A percentile compares a stretch with the other conserved stretches of the same genome.
Conservation (phyloP, 1,139 yeast species). For the Yamadazyma spencermartinsiae region DNA sequence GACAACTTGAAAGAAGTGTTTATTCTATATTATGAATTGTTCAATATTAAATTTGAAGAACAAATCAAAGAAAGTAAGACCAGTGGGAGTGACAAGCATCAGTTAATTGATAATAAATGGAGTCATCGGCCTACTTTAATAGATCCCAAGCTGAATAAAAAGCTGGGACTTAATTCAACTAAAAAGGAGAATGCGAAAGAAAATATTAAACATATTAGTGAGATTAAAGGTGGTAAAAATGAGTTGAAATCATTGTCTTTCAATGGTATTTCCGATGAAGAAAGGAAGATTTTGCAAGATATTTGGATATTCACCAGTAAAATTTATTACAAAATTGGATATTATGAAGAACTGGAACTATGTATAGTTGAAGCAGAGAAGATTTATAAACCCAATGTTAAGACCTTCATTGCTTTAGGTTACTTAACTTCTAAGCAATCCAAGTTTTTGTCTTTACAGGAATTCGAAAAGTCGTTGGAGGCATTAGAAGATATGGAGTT, state of each 20-base stretch:
- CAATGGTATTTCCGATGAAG: conserved; percentile 12
- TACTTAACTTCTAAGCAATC: conserved; percentile 41
- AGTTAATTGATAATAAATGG: conserved; percentile 30
- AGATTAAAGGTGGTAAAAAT: conserved; percentile 8
- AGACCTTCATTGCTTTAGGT: conserved; percentile 58
- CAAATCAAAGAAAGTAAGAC: conserved; percentile 12
- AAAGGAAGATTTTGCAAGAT: conserved; percentile 48
- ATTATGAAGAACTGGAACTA: conserved; percentile 62
- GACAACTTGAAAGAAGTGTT: conserved; percentile 70
- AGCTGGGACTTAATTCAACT: conserved; percentile 7
- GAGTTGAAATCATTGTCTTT: conserved; percentile 8
- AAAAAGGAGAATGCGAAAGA: conserved; percentile 22
- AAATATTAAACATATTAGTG: conserved; percentile 22
- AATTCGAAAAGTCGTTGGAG: conserved; percentile 69
- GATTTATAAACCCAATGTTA: conserved; percentile 48
- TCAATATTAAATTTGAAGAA: conserved; percentile 32
- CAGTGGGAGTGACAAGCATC: conserved; percentile 10
- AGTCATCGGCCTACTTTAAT: conserved; percentile 50
- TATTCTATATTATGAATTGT: conserved; percentile 56
- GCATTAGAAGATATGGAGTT: conserved; percentile 23
- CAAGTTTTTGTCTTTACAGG: conserved; percentile 56
- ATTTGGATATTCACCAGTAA: conserved; percentile 78
- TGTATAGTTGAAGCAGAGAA: conserved; percentile 74
- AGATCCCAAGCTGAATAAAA: conserved; percentile 28
- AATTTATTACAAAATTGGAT: conserved; percentile 59